A percentile compares a stretch with the other conserved stretches of the same genome.
Conservation (phyloP, 495 filamentous ascomycete genomes). For the Arthonia radiata region DNA sequence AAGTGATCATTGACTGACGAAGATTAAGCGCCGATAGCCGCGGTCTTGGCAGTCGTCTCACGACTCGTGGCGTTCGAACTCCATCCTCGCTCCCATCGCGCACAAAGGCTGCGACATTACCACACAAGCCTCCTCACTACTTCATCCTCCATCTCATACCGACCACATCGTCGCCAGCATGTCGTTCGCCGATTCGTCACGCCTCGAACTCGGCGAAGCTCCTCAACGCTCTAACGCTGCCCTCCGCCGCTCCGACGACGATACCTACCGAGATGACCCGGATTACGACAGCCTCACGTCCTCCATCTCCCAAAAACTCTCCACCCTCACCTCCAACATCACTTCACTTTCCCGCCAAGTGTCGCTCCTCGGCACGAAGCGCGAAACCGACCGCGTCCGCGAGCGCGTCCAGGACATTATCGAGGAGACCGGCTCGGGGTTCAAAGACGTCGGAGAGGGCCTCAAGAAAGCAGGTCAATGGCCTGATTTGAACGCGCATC, state of each 20-base stretch:
- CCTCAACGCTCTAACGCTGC: no score
- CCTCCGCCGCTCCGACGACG: conserved; percentile 44
- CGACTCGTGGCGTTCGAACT: conserved; percentile 9
- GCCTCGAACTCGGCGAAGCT: conserved; percentile 60
- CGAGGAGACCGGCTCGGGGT: conserved; percentile 60
- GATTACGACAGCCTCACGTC: conserved; percentile 68
- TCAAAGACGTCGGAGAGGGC: conserved; percentile 81
- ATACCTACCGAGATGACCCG: conserved; percentile 61
- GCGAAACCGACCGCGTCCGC: conserved; percentile 73
- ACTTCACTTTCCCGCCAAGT: conserved; percentile 58
- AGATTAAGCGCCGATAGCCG: no score
- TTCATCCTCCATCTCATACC: no score
- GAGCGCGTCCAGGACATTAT: conserved; percentile 70
- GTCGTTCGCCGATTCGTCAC: conserved; percentile 75
- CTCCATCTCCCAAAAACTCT: conserved; percentile 60
- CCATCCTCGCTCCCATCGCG: conserved; percentile 9
- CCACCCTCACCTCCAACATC: conserved; percentile 68
- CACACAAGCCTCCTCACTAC: no score
- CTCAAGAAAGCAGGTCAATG: conserved; percentile 77
- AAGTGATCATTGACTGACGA: no score
- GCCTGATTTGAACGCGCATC: conserved; percentile 76
- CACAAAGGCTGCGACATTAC: no score
- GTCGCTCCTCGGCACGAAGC: conserved; percentile 59
- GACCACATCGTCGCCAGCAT: conserved; percentile 26
- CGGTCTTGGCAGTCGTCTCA: no score